Evolutionary conservation across 805 yeast genomes (phyloP).

Genomic region (Saturnispora galanensis): DNA sequence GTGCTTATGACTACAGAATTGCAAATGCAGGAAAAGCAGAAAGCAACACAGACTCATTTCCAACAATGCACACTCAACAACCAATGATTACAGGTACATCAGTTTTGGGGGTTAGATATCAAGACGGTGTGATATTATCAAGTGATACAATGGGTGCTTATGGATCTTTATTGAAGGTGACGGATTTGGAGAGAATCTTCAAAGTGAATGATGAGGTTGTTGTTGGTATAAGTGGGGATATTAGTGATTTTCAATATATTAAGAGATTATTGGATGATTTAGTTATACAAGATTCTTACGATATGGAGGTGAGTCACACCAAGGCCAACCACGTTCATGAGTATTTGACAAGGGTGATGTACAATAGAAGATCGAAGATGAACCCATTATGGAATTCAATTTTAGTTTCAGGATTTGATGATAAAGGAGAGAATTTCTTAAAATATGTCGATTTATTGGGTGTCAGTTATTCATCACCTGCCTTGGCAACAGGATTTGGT

Average conservation of each 20-base stretch:
- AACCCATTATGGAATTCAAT: constrained; percentile 94
- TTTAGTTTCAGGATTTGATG: constrained; percentile 82
- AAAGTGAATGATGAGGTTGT: constrained; percentile 78
- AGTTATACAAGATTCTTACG: constrained; percentile 72
- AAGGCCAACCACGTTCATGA: constrained; percentile 85
- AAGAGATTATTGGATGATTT: constrained; percentile 67
- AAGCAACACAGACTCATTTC: constrained; percentile 27
- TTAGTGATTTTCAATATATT: constrained; percentile 84
- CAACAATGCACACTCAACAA: constrained; percentile 79
- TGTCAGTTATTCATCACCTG: constrained; percentile 77
- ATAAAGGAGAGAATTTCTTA: constrained; percentile 60
- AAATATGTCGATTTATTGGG: constrained; percentile 88
- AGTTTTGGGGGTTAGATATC: constrained; percentile 82
- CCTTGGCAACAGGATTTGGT: constrained; percentile 95
- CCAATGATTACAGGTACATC: constrained; percentile 97
- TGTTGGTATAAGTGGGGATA: constrained; percentile 91
- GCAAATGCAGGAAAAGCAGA: constrained; percentile 40
- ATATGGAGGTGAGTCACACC: constrained; percentile 51
- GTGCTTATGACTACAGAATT: constrained; percentile 65
- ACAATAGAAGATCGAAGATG: constrained; percentile 83
- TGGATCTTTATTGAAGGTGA: constrained; percentile 85
- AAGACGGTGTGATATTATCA: constrained; percentile 86
- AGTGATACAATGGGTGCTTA: constrained; percentile 92
- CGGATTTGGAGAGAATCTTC: constrained; percentile 73
- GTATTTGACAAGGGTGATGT: constrained; percentile 75